These are phyloP conservation scores for Ilyonectria sp. DNA, from an alignment of 2,329 filamentous ascomycete genomes.

Conservation along the genomic window DNA sequence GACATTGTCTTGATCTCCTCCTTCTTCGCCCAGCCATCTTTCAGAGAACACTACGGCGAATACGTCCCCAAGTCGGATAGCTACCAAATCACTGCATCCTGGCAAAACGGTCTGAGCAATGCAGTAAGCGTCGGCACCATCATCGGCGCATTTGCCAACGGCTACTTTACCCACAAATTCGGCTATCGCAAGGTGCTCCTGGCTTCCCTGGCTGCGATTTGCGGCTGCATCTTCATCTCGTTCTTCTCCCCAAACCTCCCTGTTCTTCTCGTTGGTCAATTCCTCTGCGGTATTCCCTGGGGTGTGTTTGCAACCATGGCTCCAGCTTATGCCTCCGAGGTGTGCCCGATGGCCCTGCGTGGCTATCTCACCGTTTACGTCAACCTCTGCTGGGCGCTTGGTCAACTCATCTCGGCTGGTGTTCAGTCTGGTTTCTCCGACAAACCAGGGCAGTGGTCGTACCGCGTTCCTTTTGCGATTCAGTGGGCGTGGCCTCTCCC, in stretches of 20 bases:
- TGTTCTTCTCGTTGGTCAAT: constrained; percentile 8
- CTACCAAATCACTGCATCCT: constrained; percentile 5
- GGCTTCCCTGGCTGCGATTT: neutral
- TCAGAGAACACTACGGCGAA: constrained; percentile 18
- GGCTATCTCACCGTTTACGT: constrained; percentile 24
- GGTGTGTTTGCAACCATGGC: constrained; percentile 20
- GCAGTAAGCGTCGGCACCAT: constrained; percentile 14
- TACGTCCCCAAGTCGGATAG: neutral
- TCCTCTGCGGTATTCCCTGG: constrained; percentile 22
- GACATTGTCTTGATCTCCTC: constrained; percentile 18
- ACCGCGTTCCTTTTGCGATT: constrained; percentile 54
- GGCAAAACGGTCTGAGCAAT: constrained; percentile 18
- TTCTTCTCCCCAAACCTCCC: constrained; percentile 18
- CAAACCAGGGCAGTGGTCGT: constrained; percentile 51
- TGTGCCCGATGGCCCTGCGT: constrained; percentile 24
- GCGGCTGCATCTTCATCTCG: constrained; percentile 16
- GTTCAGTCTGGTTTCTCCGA: constrained; percentile 12
- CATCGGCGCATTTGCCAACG: constrained; percentile 17
- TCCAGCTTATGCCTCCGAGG: constrained; percentile 18
- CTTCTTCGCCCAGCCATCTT: constrained; percentile 23
- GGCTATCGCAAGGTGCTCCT: constrained; percentile 17
- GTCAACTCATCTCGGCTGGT: constrained; percentile 22
- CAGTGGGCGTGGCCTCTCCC: constrained; percentile 53
- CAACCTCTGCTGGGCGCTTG: constrained; percentile 28
- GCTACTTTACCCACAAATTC: constrained; percentile 13